Evolutionary conservation across 2,329 filamentous ascomycete species (phyloP).

Genomic region (Penicillium sp.): DNA sequence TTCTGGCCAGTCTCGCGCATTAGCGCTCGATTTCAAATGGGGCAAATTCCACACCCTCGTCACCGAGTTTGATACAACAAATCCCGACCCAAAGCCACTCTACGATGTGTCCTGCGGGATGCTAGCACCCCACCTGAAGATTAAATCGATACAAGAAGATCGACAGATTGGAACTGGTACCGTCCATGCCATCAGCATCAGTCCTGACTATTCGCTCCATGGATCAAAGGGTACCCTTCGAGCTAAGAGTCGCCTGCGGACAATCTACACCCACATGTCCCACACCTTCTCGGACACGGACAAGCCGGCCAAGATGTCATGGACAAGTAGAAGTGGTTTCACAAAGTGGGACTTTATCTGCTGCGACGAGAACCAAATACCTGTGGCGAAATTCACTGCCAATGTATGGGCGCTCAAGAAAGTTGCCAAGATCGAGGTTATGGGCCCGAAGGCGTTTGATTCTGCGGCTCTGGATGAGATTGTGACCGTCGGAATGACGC

Average conservation of each 20-base stretch:
- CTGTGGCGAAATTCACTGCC: constrained; percentile 27
- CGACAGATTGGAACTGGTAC: constrained; percentile 23
- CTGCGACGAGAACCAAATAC: constrained; percentile 24
- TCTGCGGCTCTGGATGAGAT: constrained; percentile 20
- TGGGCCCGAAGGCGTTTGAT: constrained; percentile 12
- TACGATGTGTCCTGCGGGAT: constrained; percentile 20
- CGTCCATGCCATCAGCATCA: constrained; percentile 23
- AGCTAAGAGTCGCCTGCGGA: constrained; percentile 26
- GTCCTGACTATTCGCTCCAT: constrained; percentile 25
- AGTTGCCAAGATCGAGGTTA: constrained; percentile 25
- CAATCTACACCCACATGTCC: constrained; percentile 28
- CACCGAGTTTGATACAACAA: constrained; percentile 12
- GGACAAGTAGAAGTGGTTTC: constrained; percentile 26
- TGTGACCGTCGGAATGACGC: constrained; percentile 28
- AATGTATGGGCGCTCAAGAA: constrained; percentile 28
- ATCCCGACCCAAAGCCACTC: constrained; percentile 12
- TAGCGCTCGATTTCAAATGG: constrained; percentile 30
- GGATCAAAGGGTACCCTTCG: constrained; percentile 19
- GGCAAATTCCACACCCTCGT: constrained; percentile 21
- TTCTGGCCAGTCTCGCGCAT: constrained; percentile 6
- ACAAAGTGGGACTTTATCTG: constrained; percentile 34
- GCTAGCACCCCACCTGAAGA: constrained; percentile 16
- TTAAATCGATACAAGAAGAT: constrained; percentile 15
- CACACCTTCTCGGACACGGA: constrained; percentile 2
- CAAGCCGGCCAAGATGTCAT: constrained; percentile 24